Evolutionary conservation across 352 stramenopile species (phyloP).

Genomic region (Phytophthora crassamura): DNA sequence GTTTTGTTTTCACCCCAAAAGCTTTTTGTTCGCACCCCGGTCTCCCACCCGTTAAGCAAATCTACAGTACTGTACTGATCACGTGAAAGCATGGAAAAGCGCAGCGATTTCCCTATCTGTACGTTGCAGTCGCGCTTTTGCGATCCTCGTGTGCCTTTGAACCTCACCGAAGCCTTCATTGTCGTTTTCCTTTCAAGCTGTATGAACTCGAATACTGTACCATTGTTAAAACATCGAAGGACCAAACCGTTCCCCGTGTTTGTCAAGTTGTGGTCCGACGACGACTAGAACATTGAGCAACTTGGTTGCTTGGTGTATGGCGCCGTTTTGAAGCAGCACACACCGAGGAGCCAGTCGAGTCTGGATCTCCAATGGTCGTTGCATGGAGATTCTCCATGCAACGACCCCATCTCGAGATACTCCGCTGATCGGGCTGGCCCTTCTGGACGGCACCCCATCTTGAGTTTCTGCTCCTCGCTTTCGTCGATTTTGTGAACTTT

Average conservation of each 20-base stretch:
- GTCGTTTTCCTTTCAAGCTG: background rate
- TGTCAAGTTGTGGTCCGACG: slow-evolving; percentile 33
- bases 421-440: slow-evolving; percentile 13
- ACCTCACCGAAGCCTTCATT: background rate
- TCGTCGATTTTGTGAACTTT: slow-evolving; percentile 3
- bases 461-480: slow-evolving; percentile 9
- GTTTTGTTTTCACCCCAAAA: too few relatives aligned
- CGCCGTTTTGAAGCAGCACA: slow-evolving; percentile 7
- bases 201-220: too few relatives aligned
- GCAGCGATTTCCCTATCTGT: too few relatives aligned
- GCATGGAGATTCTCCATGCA: too few relatives aligned
- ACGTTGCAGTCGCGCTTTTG: slow-evolving; percentile 1
- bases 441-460: slow-evolving; percentile 19
- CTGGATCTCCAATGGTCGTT: too few relatives aligned
- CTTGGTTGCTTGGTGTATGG: background rate
- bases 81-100: slow-evolving; percentile 10
- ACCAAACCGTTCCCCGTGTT: background rate
- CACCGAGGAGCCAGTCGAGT: too few relatives aligned
- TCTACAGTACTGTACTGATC: slow-evolving; percentile 12
- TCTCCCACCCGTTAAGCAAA: too few relatives aligned
- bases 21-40: too few relatives aligned
- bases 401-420: slow-evolving; percentile 36
- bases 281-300: slow-evolving; percentile 16
- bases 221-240: slow-evolving; percentile 12
- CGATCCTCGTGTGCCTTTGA: background rate